These are phyloP conservation scores for Cystobasidium pallidum DNA, from an alignment of 1,284 basidiomycete genomes.

Conservation along the genomic window DNA sequence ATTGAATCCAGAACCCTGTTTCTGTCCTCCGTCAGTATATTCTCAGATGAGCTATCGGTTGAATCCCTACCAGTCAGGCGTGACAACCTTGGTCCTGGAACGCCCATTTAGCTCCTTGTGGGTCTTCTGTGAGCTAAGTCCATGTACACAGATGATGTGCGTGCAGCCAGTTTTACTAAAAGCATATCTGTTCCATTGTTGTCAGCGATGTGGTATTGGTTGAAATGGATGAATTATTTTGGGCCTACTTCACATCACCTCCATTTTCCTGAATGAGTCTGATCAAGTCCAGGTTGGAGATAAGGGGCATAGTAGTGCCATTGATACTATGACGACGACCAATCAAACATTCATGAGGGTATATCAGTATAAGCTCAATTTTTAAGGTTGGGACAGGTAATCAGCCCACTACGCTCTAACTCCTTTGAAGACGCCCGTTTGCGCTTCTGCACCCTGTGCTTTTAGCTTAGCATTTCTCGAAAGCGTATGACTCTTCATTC, in stretches of 20 bases:
- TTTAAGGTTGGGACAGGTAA: no score
- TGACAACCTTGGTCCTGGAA: conserved; percentile 38
- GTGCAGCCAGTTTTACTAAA: conserved; percentile 37
- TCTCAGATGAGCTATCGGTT: no score
- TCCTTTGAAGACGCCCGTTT: conserved; percentile 33
- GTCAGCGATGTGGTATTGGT: background rate
- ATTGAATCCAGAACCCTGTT: conserved; percentile 41
- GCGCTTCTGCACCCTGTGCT: conserved; percentile 39
- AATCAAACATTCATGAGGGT: no score
- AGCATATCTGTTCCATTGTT: conserved; percentile 19
- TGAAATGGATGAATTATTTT: background rate
- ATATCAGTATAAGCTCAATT: no score
- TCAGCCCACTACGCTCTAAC: conserved; percentile 39
- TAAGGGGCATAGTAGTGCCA: conserved; percentile 36
- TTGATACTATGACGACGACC: conserved; percentile 26
- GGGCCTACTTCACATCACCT: conserved; percentile 38
- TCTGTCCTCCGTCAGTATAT: background rate
- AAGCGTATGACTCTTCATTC: conserved; percentile 28
- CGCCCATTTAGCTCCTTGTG: conserved; percentile 42
- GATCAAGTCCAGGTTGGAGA: conserved; percentile 41
- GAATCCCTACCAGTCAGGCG: conserved; percentile 33
- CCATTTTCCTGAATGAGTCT: conserved; percentile 40
- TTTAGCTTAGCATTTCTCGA: conserved; percentile 36
- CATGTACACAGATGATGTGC: conserved; percentile 44
- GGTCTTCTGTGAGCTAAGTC: conserved; percentile 36